Evolutionary conservation across 345 rosid genomes (phyloP).

Genomic region (Gossypium mustelinum): DNA sequence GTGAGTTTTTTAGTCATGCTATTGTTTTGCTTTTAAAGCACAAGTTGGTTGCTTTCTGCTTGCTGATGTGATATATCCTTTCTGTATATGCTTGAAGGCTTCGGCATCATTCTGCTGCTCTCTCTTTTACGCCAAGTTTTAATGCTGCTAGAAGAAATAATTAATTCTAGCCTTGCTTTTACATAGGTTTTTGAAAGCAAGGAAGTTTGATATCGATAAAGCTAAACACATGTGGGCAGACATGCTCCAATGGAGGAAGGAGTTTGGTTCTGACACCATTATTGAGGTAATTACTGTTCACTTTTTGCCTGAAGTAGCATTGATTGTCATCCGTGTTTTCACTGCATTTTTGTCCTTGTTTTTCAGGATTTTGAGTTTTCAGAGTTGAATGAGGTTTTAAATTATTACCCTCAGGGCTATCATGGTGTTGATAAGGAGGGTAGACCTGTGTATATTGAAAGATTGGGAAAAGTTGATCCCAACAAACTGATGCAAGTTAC

Average conservation of each 20-base stretch:
- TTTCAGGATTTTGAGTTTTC: constrained; percentile 85
- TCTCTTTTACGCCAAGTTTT: neutral
- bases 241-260: constrained; percentile 94
- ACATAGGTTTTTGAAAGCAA: constrained; percentile 78
- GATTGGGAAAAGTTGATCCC: constrained; percentile 91
- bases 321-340: neutral
- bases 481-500: constrained; percentile 84
- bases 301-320: constrained; percentile 16
- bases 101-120: neutral
- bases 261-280: constrained; percentile 73
- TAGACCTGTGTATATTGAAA: constrained; percentile 85
- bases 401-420: constrained; percentile 83
- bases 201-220: constrained; percentile 85
- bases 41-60: neutral
- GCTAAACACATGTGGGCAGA: constrained; percentile 99
- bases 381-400: constrained; percentile 75
- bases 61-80: neutral
- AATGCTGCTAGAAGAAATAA: neutral
- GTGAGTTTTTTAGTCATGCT: neutral
- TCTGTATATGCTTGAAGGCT: neutral
- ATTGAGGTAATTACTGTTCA: constrained; percentile 49
- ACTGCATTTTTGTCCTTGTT: constrained; percentile 17
- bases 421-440: constrained; percentile 99
- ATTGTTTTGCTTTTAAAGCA: neutral
- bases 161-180: neutral